These are phyloP conservation scores for Amanita polypyramis DNA, from an alignment of 768 basidiomycete genomes.

Conservation along the genomic window DNA sequence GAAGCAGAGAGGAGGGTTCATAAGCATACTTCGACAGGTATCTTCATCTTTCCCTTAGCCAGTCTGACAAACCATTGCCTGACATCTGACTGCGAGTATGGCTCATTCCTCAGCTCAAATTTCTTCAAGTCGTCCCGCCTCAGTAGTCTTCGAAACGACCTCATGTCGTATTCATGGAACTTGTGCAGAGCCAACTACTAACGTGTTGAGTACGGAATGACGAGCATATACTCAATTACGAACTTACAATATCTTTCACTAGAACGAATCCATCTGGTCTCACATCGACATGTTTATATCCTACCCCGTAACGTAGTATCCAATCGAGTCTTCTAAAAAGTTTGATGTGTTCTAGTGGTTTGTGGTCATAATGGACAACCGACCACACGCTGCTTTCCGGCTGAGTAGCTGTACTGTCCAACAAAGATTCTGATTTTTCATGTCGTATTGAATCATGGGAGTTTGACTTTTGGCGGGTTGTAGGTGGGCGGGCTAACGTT, in stretches of 20 bases:
- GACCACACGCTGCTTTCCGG: neutral
- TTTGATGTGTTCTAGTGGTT: neutral
- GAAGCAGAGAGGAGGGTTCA: neutral
- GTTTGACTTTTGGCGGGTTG: neutral
- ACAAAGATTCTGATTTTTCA: neutral
- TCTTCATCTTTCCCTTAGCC: constrained; percentile 13
- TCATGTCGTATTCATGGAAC: neutral
- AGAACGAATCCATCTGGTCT: constrained; percentile 70
- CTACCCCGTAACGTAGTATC: constrained; percentile 67
- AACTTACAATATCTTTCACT: constrained; percentile 60
- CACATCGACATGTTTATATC: constrained; percentile 45
- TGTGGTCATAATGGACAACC: neutral
- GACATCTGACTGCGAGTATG: constrained; percentile 10
- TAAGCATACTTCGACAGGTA: constrained; percentile 14
- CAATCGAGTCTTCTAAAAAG: constrained; percentile 22
- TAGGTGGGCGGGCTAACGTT: no score
- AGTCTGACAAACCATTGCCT: constrained; percentile 18
- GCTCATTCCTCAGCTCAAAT: constrained; percentile 19
- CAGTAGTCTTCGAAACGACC: constrained; percentile 12
- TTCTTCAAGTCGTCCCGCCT: constrained; percentile 11
- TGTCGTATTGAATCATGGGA: neutral
- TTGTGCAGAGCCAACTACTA: neutral
- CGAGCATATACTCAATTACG: neutral
- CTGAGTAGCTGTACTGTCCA: neutral
- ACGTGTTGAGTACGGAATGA: neutral